A percentile compares a stretch with the other conserved stretches of the same genome.
Conservation (phyloP, 2,329 filamentous ascomycete species). For the Botryosphaeria agaves region DNA sequence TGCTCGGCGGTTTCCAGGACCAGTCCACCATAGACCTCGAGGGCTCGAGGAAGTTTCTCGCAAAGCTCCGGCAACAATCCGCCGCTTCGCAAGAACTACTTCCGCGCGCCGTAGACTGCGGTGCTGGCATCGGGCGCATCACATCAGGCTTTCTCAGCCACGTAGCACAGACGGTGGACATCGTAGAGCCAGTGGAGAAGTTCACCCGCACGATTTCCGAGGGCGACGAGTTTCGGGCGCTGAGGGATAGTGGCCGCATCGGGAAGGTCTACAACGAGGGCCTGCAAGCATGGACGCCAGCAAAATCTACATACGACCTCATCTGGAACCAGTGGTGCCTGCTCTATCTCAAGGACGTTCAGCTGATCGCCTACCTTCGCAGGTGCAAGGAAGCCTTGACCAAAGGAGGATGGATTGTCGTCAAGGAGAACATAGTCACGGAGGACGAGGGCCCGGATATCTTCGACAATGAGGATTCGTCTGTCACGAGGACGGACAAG, state of each 20-base stretch:
- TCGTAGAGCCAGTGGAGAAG: slow-evolving; percentile 70
- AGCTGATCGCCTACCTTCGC: slow-evolving; percentile 50
- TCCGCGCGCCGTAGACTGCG: slow-evolving; percentile 37
- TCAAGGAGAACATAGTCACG: slow-evolving; percentile 66
- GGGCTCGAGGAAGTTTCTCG: slow-evolving; percentile 51
- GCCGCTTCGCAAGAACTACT: slow-evolving; percentile 14
- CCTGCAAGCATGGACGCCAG: slow-evolving; percentile 50
- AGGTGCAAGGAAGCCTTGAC: slow-evolving; percentile 37
- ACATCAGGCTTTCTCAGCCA: slow-evolving; percentile 60
- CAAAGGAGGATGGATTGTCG: slow-evolving; percentile 39
- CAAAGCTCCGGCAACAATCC: slow-evolving; percentile 38
- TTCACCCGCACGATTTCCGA: slow-evolving; percentile 49
- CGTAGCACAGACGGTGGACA: slow-evolving; percentile 55
- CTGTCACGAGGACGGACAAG: slow-evolving; percentile 57
- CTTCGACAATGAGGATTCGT: slow-evolving; percentile 60
- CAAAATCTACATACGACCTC: slow-evolving; percentile 46
- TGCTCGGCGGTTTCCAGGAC: slow-evolving; percentile 60
- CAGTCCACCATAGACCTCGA: slow-evolving; percentile 55
- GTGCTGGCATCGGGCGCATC: slow-evolving; percentile 64
- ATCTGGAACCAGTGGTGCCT: slow-evolving; percentile 90
- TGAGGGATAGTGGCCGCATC: slow-evolving; percentile 27
- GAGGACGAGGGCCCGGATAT: slow-evolving; percentile 38
- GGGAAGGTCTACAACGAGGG: slow-evolving; percentile 56
- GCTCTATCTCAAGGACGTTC: slow-evolving; percentile 59
- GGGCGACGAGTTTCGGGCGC: slow-evolving; percentile 12